Conservation (phyloP, 2,329 filamentous ascomycete genomes). For the Orbilia oligospora region DNA sequence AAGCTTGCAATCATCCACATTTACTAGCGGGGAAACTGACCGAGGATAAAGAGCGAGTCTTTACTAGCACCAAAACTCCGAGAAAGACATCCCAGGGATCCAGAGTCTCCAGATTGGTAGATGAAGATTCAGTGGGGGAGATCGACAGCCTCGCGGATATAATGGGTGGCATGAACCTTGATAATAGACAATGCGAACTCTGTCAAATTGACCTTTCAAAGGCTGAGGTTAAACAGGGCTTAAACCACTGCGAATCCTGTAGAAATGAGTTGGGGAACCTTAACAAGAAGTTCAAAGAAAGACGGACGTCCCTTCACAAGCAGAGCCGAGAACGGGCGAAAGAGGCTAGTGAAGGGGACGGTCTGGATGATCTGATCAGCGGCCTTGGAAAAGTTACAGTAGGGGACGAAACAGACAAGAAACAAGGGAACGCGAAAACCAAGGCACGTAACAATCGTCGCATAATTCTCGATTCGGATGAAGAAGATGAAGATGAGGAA, state of each 20-base stretch:
- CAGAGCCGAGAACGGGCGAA: slow-evolving; percentile 20
- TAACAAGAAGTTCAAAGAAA: slow-evolving; percentile 65
- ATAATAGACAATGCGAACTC: slow-evolving; percentile 83
- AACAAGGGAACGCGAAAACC: slow-evolving; percentile 64
- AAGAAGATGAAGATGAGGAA: slow-evolving; percentile 68
- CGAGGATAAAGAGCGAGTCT: slow-evolving; percentile 85
- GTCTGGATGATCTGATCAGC: slow-evolving; percentile 75
- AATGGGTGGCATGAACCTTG: slow-evolving; percentile 85
- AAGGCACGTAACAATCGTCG: slow-evolving; percentile 66
- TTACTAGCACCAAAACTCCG: slow-evolving; percentile 70
- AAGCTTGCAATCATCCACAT: slow-evolving; percentile 94
- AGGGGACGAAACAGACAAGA: slow-evolving; percentile 66
- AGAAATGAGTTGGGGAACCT: slow-evolving; percentile 62
- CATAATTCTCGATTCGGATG: slow-evolving; percentile 71
- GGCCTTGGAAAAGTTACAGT: slow-evolving; percentile 65
- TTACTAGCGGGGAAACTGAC: slow-evolving; percentile 87
- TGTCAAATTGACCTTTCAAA: slow-evolving; percentile 79
- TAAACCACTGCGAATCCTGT: slow-evolving; percentile 63
- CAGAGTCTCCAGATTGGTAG: slow-evolving; percentile 66
- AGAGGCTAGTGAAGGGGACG: slow-evolving; percentile 79
- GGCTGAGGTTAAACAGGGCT: slow-evolving; percentile 69
- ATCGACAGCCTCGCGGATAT: slow-evolving; percentile 88
- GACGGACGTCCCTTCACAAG: slow-evolving; percentile 64
- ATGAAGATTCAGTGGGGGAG: slow-evolving; percentile 71
- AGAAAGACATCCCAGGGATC: slow-evolving; percentile 66